Evolutionary conservation across 1,284 basidiomycete genomes (phyloP), one percentile per base, ranked within the genome.

Genomic region (Coriolopsis trogii): DNA sequence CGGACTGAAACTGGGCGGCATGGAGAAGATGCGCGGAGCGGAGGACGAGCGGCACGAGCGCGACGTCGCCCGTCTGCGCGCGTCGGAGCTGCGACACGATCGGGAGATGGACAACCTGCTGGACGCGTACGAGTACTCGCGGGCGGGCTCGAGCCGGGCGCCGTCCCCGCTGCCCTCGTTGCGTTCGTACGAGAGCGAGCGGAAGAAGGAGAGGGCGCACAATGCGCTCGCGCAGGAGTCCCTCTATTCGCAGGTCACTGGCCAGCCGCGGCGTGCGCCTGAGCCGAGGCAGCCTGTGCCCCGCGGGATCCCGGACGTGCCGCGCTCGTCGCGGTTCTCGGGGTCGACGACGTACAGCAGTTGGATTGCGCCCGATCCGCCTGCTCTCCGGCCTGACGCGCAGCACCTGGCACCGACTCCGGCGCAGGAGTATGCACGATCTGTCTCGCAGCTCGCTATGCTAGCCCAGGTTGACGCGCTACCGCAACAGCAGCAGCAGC

Each of bases 281-380:
- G 84, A 88, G 61, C 80, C 85, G 18, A 76, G 85, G n/a, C 80
- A 85, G 67, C 86, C 87, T 25, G 74, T 88, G 53, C 78, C 73
- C 64, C 74, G 75, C 42, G 45, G 56, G 10, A 37, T 38, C 28
- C 56, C 66, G 56, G 75, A 77, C 52, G 64, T 69, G 40, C 61
- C 75, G 49, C n/a, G n/a, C n/a, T 64, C 67, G 3, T 77, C 72
- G 58, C 71, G 76, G 42, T 78, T 77, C 65, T 81, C 79, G 24
- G 61, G 64, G n/a, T 46, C 45, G 40, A 75, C 72, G 46, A 78
- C 75, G 46, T 70, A 57, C 64, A 67, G 63, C 50, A 64, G 64
- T 37, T 60, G 59, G 49, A 54, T 55, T 18, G 41, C 52, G 41
- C 55, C 58, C 3, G 54, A 61, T 6, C 48, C 55, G 23, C 60